These are phyloP conservation scores for Moniliophthora roreri DNA, from an alignment of 1,284 basidiomycete genomes.

Conservation along the genomic window DNA sequence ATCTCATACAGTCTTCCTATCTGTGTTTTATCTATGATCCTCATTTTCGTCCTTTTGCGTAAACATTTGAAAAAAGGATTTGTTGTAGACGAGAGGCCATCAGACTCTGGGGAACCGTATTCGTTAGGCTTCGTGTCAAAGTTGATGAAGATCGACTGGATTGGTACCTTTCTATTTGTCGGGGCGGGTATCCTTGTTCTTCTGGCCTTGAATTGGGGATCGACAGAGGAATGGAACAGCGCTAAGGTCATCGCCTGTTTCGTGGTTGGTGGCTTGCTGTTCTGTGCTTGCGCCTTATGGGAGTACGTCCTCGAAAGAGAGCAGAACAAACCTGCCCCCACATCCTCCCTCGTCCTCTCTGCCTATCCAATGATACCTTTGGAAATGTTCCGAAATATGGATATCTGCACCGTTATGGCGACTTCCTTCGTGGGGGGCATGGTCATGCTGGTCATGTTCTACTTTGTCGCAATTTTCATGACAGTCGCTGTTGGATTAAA, in stretches of 20 bases:
- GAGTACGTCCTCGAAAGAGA: constrained; percentile 37
- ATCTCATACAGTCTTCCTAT: constrained; percentile 19
- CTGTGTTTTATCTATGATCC: constrained; percentile 33
- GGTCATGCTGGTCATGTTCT: constrained; percentile 52
- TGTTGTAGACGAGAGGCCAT: constrained; percentile 18
- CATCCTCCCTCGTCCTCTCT: constrained; percentile 22
- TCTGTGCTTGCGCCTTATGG: constrained; percentile 38
- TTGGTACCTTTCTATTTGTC: constrained; percentile 42
- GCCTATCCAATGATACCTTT: constrained; percentile 19
- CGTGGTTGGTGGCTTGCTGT: constrained; percentile 35
- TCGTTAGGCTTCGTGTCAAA: constrained; percentile 29
- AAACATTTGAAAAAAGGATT: constrained; percentile 24
- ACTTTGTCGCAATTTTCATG: constrained; percentile 52
- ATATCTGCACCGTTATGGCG: constrained; percentile 29
- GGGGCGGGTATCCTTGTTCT: constrained; percentile 34
- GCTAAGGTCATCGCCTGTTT: constrained; percentile 35
- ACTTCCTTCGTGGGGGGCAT: constrained; percentile 43
- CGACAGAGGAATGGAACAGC: constrained; percentile 31
- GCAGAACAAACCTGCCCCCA: not conserved
- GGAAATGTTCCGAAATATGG: constrained; percentile 7
- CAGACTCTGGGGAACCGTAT: constrained; percentile 6
- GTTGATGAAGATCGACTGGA: constrained; percentile 43
- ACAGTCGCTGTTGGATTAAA: constrained; percentile 39
- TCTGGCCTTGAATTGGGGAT: constrained; percentile 39
- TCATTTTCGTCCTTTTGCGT: constrained; percentile 43